phyloP scores from a whole-genome alignment of 1,284 basidiomycete species.

The Malassezia furfur region DNA sequence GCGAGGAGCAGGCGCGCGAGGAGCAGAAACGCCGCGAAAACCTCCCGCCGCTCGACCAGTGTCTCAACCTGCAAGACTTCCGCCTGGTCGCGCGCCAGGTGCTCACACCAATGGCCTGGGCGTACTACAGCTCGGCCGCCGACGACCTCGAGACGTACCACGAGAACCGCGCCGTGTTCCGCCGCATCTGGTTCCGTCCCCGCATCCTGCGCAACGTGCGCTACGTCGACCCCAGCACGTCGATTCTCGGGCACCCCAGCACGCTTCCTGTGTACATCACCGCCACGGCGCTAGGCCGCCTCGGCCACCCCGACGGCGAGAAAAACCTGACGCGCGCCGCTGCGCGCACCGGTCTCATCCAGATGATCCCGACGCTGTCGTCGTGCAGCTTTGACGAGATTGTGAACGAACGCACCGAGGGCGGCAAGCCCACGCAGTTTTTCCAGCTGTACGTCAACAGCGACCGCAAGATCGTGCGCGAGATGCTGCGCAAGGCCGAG shows the following conservation, averaged over 20 bases:
- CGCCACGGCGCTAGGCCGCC: slow-evolving; percentile 75
- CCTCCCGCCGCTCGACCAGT: slow-evolving; percentile 61
- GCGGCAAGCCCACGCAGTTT: slow-evolving; percentile 53
- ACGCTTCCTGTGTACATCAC: slow-evolving; percentile 58
- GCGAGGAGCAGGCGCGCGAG: slow-evolving; percentile 19
- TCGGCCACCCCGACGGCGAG: slow-evolving; percentile 86
- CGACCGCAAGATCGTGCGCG: slow-evolving; percentile 61
- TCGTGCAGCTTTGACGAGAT: slow-evolving; percentile 58
- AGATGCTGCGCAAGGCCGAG: slow-evolving; percentile 65
- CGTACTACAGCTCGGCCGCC: slow-evolving; percentile 47
- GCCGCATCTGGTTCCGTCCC: slow-evolving; percentile 89
- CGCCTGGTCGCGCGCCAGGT: slow-evolving; percentile 52
- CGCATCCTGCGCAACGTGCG: slow-evolving; percentile 74
- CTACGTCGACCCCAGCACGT: slow-evolving; percentile 59
- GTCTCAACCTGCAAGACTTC: slow-evolving; percentile 81
- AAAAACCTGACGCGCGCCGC: slow-evolving; percentile 72
- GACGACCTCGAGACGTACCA: slow-evolving; percentile 58
- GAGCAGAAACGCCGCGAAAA: slow-evolving; percentile 12
- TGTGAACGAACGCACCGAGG: slow-evolving; percentile 52
- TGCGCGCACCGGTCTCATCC: slow-evolving; percentile 64
- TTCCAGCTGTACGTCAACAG: slow-evolving; percentile 68
- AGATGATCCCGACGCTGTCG: slow-evolving; percentile 52
- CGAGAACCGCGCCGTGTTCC: slow-evolving; percentile 79
- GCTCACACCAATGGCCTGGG: slow-evolving; percentile 43
- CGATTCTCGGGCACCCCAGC: slow-evolving; percentile 18